These are phyloP conservation scores for Pugionium cornutum DNA, from an alignment of 345 rosid species.

Conservation along the genomic window DNA sequence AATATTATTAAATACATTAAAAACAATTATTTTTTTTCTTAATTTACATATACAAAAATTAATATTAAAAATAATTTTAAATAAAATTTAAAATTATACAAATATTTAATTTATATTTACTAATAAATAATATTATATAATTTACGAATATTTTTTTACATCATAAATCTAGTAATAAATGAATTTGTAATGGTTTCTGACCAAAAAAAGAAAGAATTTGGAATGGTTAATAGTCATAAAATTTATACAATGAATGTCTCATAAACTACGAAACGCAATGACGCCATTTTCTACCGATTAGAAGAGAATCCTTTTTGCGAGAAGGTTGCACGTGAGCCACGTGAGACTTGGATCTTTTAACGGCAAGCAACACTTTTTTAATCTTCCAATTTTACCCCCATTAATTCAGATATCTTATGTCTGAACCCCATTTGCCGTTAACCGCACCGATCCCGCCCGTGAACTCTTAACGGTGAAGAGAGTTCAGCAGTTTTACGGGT, in stretches of 20 bases:
- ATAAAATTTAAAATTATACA: no score
- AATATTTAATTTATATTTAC: no score
- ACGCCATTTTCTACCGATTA: not conserved
- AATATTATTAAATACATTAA: no score
- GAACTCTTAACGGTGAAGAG: conserved; percentile 21
- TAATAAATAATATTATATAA: no score
- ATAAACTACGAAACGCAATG: conserved; percentile 58
- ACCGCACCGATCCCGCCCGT: conserved; percentile 10
- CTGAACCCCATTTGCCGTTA: conserved; percentile 38
- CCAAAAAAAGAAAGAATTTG: no score
- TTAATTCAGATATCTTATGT: not conserved
- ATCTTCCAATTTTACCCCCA: no score
- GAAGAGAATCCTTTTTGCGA: conserved; percentile 25
- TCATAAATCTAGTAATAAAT: no score
- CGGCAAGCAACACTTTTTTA: not conserved
- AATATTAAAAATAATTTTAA: no score
- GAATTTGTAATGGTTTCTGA: conserved; percentile 8
- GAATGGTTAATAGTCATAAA: not conserved
- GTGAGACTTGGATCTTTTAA: conserved; percentile 12
- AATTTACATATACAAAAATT: no score
- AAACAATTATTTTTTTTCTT: no score
- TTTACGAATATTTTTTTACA: no score
- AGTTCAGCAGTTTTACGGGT: conserved; percentile 19
- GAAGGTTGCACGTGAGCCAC: not conserved
- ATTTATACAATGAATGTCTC: conserved; percentile 44